phyloP scores from a whole-genome alignment of 129 eudicot species.

The Oenanthe sinensis region DNA sequence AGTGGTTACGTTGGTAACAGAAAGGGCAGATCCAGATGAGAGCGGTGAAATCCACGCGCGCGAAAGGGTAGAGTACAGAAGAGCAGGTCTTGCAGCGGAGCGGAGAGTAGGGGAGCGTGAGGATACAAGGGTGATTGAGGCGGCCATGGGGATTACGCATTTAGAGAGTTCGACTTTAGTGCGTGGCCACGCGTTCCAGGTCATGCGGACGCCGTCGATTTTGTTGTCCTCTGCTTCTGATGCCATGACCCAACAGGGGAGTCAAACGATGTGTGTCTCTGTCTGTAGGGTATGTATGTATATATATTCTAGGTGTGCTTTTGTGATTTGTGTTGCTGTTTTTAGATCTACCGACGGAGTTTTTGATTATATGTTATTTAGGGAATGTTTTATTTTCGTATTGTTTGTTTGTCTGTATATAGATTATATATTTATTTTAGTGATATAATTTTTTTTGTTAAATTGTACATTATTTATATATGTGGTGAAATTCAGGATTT shows the following conservation, averaged over 20 bases:
- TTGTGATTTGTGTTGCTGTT: too few relatives aligned
- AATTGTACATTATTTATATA: too few relatives aligned
- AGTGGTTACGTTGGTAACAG: slow-evolving; percentile 73
- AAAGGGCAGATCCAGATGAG: slow-evolving; percentile 92
- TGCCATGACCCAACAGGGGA: slow-evolving; percentile 25
- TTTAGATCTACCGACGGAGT: too few relatives aligned
- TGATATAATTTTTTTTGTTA: too few relatives aligned
- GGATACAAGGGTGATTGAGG: slow-evolving; percentile 51
- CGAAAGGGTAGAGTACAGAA: slow-evolving; percentile 48
- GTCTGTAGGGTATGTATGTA: too few relatives aligned
- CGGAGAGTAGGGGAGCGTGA: slow-evolving; percentile 60
- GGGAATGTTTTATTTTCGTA: too few relatives aligned
- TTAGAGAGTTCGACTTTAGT: slow-evolving; percentile 70
- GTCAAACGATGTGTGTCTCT: background rate
- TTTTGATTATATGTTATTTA: too few relatives aligned
- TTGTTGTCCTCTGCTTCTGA: slow-evolving; percentile 68
- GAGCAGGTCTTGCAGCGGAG: slow-evolving; percentile 77
- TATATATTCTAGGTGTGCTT: too few relatives aligned
- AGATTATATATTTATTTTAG: too few relatives aligned
- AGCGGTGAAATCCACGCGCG: slow-evolving; percentile 71
- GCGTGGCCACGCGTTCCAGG: slow-evolving; percentile 83
- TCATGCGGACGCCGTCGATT: slow-evolving; percentile 81
- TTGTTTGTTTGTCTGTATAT: too few relatives aligned
- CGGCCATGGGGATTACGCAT: slow-evolving; percentile 89
- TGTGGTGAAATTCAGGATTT: too few relatives aligned